Evolutionary conservation across 2,329 filamentous ascomycete species (phyloP).

Genomic region (Pseudogymnoascus pannorum): DNA sequence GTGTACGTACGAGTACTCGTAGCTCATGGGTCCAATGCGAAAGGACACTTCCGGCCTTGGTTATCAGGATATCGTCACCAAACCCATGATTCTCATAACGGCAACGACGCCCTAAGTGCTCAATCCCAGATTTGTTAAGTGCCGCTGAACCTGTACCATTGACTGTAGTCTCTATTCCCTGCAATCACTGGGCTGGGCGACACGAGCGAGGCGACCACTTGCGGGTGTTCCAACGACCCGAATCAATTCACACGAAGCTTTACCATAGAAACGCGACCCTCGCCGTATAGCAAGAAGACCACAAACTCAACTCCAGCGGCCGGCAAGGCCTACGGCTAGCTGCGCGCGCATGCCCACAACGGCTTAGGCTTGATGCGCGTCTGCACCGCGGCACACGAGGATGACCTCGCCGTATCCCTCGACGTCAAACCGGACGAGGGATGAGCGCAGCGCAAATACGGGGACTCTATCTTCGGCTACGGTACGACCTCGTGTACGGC

Average conservation of each 20-base stretch:
- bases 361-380: not conserved
- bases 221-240: not conserved
- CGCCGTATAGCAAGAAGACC: not conserved
- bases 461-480: constrained; percentile 15
- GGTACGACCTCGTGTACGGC: constrained; percentile 25
- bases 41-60: constrained; percentile 8
- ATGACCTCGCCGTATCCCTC: constrained; percentile 11
- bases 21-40: not conserved
- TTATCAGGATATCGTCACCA: constrained; percentile 6
- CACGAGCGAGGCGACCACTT: not conserved
- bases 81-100: constrained; percentile 5
- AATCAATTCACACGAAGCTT: not conserved
- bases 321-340: constrained; percentile 1
- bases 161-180: not conserved
- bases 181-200: not conserved
- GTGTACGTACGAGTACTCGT: not conserved
- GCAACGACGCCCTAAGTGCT: not conserved
- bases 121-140: not conserved
- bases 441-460: constrained; percentile 5
- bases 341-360: constrained; percentile 4
- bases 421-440: constrained; percentile 5
- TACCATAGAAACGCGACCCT: not conserved
- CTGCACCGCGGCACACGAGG: constrained; percentile 6
- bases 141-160: not conserved
- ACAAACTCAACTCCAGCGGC: not conserved